Percentiles rank a stretch among this genome's conserved stretches.
Evolutionary conservation across 148 eudicot species (phyloP).

Genomic region (Selenicereus undatus): DNA sequence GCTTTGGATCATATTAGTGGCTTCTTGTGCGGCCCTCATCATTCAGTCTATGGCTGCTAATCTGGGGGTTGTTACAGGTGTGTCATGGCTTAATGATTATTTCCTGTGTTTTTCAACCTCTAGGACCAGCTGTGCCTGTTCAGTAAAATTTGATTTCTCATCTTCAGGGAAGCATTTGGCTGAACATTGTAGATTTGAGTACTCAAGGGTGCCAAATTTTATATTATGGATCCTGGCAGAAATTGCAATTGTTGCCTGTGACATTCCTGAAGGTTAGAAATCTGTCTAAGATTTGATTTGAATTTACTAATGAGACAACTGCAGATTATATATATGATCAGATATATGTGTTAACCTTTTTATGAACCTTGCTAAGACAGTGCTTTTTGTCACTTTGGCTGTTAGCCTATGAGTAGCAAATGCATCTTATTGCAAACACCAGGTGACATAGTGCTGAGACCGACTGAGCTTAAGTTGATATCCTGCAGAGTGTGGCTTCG

Average conservation of each 20-base stretch:
- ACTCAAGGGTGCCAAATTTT: conserved; percentile 80
- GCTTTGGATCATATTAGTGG: conserved; percentile 94
- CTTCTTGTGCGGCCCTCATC: conserved; percentile 88
- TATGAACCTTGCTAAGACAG: too few species aligned
- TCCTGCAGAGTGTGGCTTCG: too few species aligned
- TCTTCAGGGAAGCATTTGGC: conserved; percentile 92
- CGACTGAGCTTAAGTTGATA: too few species aligned
- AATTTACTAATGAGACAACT: too few species aligned
- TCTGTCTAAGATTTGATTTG: conserved; percentile 6
- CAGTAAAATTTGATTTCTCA: conserved; percentile 4
- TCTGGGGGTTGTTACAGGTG: conserved; percentile 97
- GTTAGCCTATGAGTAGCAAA: too few species aligned
- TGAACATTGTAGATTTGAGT: conserved; percentile 90
- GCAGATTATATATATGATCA: too few species aligned
- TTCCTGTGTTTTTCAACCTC: neutral
- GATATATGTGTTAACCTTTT: too few species aligned
- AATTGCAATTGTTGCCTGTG: conserved; percentile 88
- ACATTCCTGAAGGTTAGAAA: conserved; percentile 90
- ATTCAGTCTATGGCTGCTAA: conserved; percentile 94
- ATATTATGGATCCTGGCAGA: conserved; percentile 94
- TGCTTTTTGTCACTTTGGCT: too few species aligned
- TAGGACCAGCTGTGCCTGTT: neutral
- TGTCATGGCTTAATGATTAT: conserved; percentile 11
- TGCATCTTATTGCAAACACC: too few species aligned
- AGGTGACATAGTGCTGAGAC: too few species aligned